A percentile compares a stretch with the other conserved stretches of the same genome.
These are phyloP conservation scores for Daedaleopsis nitida DNA, from an alignment of 768 basidiomycete species.

Conservation along the genomic window DNA sequence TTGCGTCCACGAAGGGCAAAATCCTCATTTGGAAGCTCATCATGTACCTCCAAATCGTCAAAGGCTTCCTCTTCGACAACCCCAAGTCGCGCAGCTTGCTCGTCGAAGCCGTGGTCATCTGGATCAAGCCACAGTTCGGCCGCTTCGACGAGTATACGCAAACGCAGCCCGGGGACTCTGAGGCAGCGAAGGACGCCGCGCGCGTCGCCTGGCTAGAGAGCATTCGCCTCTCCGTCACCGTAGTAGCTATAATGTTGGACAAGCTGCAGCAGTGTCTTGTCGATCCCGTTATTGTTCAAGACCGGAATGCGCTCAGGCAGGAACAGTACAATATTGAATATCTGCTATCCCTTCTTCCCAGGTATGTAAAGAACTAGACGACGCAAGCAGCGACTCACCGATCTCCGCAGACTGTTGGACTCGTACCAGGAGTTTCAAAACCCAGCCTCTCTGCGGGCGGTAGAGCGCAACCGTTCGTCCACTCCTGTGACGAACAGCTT, in stretches of 20 bases:
- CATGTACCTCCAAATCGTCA: constrained; percentile 90
- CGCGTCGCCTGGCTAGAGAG: constrained; percentile 88
- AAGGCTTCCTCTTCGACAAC: constrained; percentile 85
- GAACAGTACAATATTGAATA: constrained; percentile 94
- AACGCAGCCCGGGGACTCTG: constrained; percentile 64
- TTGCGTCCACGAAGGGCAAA: constrained; percentile 77
- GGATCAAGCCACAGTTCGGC: constrained; percentile 96
- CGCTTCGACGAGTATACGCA: constrained; percentile 82
- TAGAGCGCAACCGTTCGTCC: constrained; percentile 65
- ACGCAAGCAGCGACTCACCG: neutral
- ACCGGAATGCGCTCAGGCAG: constrained; percentile 63
- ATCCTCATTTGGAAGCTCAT: constrained; percentile 93
- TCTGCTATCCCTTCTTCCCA: constrained; percentile 79
- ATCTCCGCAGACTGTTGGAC: constrained; percentile 65
- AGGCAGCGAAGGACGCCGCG: constrained; percentile 67
- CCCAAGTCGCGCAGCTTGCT: constrained; percentile 75
- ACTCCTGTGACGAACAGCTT: constrained; percentile 56
- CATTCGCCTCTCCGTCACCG: constrained; percentile 86
- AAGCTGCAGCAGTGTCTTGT: constrained; percentile 82
- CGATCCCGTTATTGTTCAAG: constrained; percentile 59
- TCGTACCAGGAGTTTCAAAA: constrained; percentile 85
- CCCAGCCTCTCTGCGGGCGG: constrained; percentile 62
- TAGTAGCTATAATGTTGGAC: constrained; percentile 88
- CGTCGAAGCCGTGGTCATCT: constrained; percentile 85
- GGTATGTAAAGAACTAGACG: constrained; percentile 45